Conservation (phyloP, 1,284 basidiomycete genomes). For the Phaffia rhodozyma region DNA sequence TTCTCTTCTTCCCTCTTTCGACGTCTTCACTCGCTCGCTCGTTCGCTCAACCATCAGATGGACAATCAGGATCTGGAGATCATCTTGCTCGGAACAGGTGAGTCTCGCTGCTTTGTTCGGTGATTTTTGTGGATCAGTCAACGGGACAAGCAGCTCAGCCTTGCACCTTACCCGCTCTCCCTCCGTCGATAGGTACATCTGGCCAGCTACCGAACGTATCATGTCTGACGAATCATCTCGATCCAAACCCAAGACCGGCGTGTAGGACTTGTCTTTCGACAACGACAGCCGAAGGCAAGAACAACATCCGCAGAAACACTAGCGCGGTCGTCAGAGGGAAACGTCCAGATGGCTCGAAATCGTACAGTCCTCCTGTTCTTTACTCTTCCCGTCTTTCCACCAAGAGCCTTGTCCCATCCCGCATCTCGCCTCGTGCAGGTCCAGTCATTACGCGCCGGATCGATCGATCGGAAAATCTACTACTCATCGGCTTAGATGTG, state of each 20-base stretch:
- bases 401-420: not conserved
- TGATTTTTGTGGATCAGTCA: not conserved
- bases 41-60: no score
- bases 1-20: no score
- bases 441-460: not conserved
- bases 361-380: constrained; percentile 1
- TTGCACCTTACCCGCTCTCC: not conserved
- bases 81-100: constrained; percentile 17
- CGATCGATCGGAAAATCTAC: no score
- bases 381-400: not conserved
- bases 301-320: constrained; percentile 16
- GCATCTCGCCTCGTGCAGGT: not conserved
- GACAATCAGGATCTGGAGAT: constrained; percentile 12
- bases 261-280: constrained; percentile 16
- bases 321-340: constrained; percentile 15
- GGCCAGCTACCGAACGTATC: constrained; percentile 19
- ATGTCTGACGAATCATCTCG: constrained; percentile 14
- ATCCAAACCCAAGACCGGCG: not conserved
- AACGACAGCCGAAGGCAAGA: constrained; percentile 1
- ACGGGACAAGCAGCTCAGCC: not conserved
- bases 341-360: constrained; percentile 12
- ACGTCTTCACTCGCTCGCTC: no score
- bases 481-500: not conserved
- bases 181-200: constrained; percentile 7
- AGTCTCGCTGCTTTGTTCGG: not conserved